Evolutionary conservation across 2,329 filamentous ascomycete genomes (phyloP).

Genomic region (Colletotrichum sp.): DNA sequence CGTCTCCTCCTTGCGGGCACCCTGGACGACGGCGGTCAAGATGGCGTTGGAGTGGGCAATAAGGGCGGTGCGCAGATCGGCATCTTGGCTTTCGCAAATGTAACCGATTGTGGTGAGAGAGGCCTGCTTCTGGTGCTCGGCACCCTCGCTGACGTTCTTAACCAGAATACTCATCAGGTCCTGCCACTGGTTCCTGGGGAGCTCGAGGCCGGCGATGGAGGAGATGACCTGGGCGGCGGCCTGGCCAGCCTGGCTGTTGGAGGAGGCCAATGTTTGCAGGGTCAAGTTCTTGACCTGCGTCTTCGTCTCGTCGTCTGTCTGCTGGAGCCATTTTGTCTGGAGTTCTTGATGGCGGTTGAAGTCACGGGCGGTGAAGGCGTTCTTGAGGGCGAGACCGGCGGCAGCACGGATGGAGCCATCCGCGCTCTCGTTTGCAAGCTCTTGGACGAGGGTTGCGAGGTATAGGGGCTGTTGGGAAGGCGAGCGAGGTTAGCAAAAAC

Average conservation of each 20-base stretch:
- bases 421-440: constrained; percentile 89
- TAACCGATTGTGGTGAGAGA: constrained; percentile 97
- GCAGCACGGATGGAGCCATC: constrained; percentile 87
- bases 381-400: constrained; percentile 96
- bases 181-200: constrained; percentile 91
- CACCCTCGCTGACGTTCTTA: constrained; percentile 88
- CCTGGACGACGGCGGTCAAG: constrained; percentile 95
- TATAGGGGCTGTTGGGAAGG: constrained; percentile 75
- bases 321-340: constrained; percentile 90
- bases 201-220: constrained; percentile 91
- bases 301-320: constrained; percentile 84
- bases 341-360: constrained; percentile 85
- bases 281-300: constrained; percentile 86
- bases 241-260: constrained; percentile 82
- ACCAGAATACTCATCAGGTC: constrained; percentile 90
- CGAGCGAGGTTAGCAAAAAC: constrained; percentile 29
- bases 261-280: constrained; percentile 84
- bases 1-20: constrained; percentile 93
- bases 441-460: constrained; percentile 88
- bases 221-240: constrained; percentile 95
- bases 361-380: constrained; percentile 96
- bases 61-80: constrained; percentile 81
- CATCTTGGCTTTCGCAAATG: constrained; percentile 95
- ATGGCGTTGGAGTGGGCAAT: constrained; percentile 95
- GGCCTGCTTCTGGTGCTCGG: constrained; percentile 88